Evolutionary conservation across 1,139 yeast species (phyloP).

Genomic region (Sugiyamaella paludigena): DNA sequence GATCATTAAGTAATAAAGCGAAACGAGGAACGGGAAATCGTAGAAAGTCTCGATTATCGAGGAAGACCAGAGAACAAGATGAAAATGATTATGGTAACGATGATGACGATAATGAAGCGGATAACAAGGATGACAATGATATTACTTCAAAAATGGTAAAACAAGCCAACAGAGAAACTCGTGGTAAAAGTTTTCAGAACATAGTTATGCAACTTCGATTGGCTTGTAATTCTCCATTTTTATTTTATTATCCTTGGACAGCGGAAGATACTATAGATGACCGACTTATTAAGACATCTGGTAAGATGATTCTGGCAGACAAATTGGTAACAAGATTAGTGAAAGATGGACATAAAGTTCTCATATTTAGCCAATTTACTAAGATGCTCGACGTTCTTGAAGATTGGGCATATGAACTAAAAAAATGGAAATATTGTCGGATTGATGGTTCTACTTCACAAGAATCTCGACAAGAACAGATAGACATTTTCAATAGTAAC

Average conservation of each 20-base stretch:
- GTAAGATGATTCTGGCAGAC: conserved; percentile 68
- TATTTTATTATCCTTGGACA: conserved; percentile 77
- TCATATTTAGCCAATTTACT: conserved; percentile 85
- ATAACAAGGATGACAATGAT: conserved; percentile 1
- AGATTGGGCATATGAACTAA: conserved; percentile 56
- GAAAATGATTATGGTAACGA: conserved; percentile 16
- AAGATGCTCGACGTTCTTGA: conserved; percentile 69
- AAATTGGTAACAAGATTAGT: conserved; percentile 56
- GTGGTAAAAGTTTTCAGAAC: conserved; percentile 54
- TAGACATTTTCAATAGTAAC: conserved; percentile 49
- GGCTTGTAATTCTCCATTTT: conserved; percentile 80
- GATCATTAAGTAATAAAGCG: background rate
- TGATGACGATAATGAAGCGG: conserved; percentile 14
- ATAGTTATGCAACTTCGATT: conserved; percentile 78
- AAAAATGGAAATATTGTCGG: conserved; percentile 51
- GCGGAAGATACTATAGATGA: conserved; percentile 40
- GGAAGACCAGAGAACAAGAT: no score
- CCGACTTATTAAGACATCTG: conserved; percentile 52
- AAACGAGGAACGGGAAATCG: no score
- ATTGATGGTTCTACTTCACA: conserved; percentile 77
- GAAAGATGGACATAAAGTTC: conserved; percentile 55
- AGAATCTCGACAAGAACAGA: conserved; percentile 61
- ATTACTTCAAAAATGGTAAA: conserved; percentile 6
- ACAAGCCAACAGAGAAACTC: conserved; percentile 7
- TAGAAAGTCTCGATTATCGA: background rate